Base-by-base conservation (phyloP, 2,329 filamentous ascomycete genomes). In the Penicillium sp. region DNA sequence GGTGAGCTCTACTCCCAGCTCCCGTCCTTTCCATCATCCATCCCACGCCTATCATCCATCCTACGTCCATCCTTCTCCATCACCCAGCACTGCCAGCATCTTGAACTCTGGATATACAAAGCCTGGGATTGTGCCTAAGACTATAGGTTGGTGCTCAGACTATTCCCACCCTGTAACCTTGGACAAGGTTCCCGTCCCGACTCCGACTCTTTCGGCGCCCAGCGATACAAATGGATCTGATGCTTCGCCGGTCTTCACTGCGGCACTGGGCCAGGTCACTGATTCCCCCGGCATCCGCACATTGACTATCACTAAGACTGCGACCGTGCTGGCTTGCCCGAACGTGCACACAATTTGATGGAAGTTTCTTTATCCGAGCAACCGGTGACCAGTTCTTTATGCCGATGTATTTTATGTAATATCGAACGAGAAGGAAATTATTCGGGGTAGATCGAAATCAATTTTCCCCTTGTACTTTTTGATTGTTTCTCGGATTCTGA, bases 101-200 rank as follows among this genome's bases (percentile, higher is more conserved):
- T 17, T 53, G 35, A 50, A 57, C 30, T 59, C 58, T 41, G 47
- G 40, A 40, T 56, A 40, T 57, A 57, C 58, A 43, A 62, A 62
- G 53, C 63, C 61, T 17, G 64, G 64, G 58, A 61, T 57, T 33
- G 64, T 67, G 31, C 64, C 64, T 60, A 62, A 63, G 56, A 67
- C 64, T 53, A 62, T 67, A 56, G 64, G 64, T 57, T 67, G 64
- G 64, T 58, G 48, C 25, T 63, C 64, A 59, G 63, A 63, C 59
- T 67, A 67, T 42, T 56, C 56, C 51, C 62, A 64, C 57, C 64
- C 64, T 50, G 63, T 67, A 50, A 65, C 63, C 52, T 41, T 67
- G 54, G 55, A 61, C 44, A 48, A 57, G 11, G 46, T 47, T 53
- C 50, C 52, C 22, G 35, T 43, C 42, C 46, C 53, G 56, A 58